Evolutionary conservation across 768 basidiomycete species (phyloP).

Genomic region (Serendipita sp.): DNA sequence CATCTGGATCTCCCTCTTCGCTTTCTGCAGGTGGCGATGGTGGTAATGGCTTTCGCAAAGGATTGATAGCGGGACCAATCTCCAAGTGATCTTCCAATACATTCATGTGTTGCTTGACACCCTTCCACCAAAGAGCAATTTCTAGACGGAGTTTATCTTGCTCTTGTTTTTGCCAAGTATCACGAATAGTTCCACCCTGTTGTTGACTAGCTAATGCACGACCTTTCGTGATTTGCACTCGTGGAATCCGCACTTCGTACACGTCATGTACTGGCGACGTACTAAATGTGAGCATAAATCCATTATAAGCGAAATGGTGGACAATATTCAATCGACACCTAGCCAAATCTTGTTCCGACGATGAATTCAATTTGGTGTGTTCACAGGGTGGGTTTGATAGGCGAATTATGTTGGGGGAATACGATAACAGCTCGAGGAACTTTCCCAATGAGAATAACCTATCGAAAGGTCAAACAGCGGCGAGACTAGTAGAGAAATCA

Average conservation of each 20-base stretch:
- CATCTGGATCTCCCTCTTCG: neutral
- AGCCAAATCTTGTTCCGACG: slow-evolving; percentile 16
- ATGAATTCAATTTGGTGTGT: slow-evolving; percentile 25
- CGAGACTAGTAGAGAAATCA: slow-evolving; percentile 10
- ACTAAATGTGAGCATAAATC: slow-evolving; percentile 27
- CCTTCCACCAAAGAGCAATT: slow-evolving; percentile 53
- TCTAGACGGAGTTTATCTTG: slow-evolving; percentile 38
- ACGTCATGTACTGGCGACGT: slow-evolving; percentile 35
- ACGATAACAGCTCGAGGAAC: slow-evolving; percentile 38
- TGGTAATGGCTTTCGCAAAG: neutral
- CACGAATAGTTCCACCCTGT: neutral
- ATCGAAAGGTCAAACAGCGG: neutral
- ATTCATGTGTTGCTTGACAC: slow-evolving; percentile 43
- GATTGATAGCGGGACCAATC: neutral
- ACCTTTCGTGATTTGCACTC: slow-evolving; percentile 34
- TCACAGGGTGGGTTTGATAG: slow-evolving; percentile 30
- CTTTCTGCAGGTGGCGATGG: slow-evolving; percentile 9
- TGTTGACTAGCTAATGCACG: slow-evolving; percentile 14
- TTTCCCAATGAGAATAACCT: slow-evolving; percentile 44
- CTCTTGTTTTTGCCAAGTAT: slow-evolving; percentile 17
- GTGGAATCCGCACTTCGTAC: slow-evolving; percentile 45
- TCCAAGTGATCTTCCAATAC: slow-evolving; percentile 23
- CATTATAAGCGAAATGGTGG: slow-evolving; percentile 27
- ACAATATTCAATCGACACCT: slow-evolving; percentile 23
- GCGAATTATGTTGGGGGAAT: slow-evolving; percentile 25